Evolutionary conservation across 106 monocot genomes (phyloP).

Genomic region (Acanthochlamys bracteata): DNA sequence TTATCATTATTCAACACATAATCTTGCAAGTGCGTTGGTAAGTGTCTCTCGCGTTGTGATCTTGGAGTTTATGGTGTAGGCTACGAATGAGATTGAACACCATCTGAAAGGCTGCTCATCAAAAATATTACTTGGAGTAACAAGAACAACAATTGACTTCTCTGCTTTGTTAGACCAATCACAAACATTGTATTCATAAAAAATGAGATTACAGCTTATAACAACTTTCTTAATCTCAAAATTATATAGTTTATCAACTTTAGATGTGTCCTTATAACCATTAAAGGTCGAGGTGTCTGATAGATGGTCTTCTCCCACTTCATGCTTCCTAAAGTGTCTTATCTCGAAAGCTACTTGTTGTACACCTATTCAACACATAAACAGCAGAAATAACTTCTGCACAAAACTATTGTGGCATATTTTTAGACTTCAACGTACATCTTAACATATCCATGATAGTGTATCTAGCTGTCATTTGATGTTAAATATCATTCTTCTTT

Average conservation of each 20-base stretch:
- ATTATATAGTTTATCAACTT: neutral
- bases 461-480: neutral
- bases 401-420: constrained; percentile 2
- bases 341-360: neutral
- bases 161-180: neutral
- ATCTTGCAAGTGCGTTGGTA: neutral
- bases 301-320: neutral
- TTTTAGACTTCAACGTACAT: constrained; percentile 5
- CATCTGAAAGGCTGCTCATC: neutral
- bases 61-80: neutral
- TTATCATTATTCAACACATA: neutral
- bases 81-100: neutral
- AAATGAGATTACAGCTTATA: neutral
- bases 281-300: neutral
- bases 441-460: neutral
- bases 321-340: constrained; percentile 2
- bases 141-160: too few relatives aligned
- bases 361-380: constrained; percentile 1
- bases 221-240: neutral
- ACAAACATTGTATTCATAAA: neutral
- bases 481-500: neutral
- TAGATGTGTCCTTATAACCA: neutral
- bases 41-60: neutral
- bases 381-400: neutral
- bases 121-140: too few relatives aligned